Base-by-base conservation (phyloP, 2,329 filamentous ascomycete genomes). In the Seiridium unicorne region DNA sequence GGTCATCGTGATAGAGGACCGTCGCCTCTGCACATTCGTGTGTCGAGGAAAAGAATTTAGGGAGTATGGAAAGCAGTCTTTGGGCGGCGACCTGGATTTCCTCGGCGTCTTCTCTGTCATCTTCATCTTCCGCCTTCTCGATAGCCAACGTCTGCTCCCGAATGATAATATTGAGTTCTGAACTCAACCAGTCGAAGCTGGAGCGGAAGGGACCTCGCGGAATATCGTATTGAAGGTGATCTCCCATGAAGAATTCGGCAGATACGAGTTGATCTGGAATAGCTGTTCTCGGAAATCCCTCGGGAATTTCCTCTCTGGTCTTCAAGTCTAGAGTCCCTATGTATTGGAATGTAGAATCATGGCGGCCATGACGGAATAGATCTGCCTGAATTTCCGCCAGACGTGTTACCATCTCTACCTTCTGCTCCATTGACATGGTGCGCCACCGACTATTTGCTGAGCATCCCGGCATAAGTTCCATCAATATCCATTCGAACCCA, bases 401-500 rank as follows among this genome's bases (percentile, higher is more conserved):
- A 6, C 66, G 63, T 11, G 68, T 61, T 3, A 71, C 67, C 4
- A 79, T 55, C 5, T 59, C 59, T 44, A 66, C 64, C 60, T 79
- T 79, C 9, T 69, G 63, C 3, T 61, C 61, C 64, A 70, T 65
- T 0, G 70, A 55, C 63, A 79, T 70, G 13, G 60, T 68, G 4
- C 71, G 67, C 64, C 66, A 65, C 44, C 62, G 49, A 53, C 62
- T 53, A 63, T 68, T 55, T 1, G 62, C 64, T 5, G 69, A 62
- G 9, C 42, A 62, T 0, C 73, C 74, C 8, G 67, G 57, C 60
- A 73, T 62, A 34, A 62, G 51, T 40, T 65, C 66, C 71, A 78
- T 75, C 34, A 78, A 57, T 8, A 77, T 77, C 75, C 75, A 80
- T 65, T 78, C 75, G 18, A 73, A 76, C 0, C 73, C 74, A 35